Conservation (phyloP, 805 yeast genomes). For the Torulaspora microellipsoides region DNA sequence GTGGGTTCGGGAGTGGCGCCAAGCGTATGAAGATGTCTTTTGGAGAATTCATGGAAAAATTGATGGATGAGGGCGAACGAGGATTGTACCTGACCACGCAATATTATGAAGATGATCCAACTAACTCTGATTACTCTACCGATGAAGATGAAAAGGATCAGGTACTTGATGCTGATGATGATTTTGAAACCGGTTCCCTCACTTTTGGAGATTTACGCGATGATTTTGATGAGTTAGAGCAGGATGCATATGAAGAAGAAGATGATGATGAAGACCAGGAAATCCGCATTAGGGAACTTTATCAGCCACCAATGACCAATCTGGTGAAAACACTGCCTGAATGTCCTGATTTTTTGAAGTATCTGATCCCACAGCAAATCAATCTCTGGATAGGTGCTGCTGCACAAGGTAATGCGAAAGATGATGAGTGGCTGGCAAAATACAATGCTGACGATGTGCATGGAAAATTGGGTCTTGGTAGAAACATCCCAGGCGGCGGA, state of each 20-base stretch:
- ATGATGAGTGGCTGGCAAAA: slow-evolving; percentile 12
- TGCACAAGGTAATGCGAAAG: slow-evolving; percentile 10
- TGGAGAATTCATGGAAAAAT: slow-evolving; percentile 42
- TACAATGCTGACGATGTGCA: slow-evolving; percentile 24
- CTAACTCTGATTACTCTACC: slow-evolving; percentile 20
- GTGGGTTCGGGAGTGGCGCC: slow-evolving; percentile 68
- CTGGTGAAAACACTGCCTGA: slow-evolving; percentile 38
- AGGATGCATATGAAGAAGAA: slow-evolving; percentile 20
- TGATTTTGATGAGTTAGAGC: slow-evolving; percentile 28
- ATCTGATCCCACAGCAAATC: slow-evolving; percentile 61
- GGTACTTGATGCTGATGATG: slow-evolving; percentile 17
- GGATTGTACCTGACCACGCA: slow-evolving; percentile 65
- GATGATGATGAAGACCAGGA: slow-evolving; percentile 26
- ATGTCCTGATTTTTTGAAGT: slow-evolving; percentile 39
- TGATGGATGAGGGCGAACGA: slow-evolving; percentile 40
- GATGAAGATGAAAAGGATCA: slow-evolving; percentile 24
- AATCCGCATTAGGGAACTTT: slow-evolving; percentile 45
- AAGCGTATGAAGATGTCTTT: slow-evolving; percentile 49
- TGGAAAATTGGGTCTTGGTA: slow-evolving; percentile 43
- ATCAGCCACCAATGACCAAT: slow-evolving; percentile 59
- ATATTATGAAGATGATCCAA: slow-evolving; percentile 45
- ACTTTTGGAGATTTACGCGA: slow-evolving; percentile 24
- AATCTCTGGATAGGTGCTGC: slow-evolving; percentile 66
- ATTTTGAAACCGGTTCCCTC: slow-evolving; percentile 18
- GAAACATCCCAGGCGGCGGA: slow-evolving; percentile 52